Conservation (phyloP, 306 rosid species). For the Datisca glomerata region DNA sequence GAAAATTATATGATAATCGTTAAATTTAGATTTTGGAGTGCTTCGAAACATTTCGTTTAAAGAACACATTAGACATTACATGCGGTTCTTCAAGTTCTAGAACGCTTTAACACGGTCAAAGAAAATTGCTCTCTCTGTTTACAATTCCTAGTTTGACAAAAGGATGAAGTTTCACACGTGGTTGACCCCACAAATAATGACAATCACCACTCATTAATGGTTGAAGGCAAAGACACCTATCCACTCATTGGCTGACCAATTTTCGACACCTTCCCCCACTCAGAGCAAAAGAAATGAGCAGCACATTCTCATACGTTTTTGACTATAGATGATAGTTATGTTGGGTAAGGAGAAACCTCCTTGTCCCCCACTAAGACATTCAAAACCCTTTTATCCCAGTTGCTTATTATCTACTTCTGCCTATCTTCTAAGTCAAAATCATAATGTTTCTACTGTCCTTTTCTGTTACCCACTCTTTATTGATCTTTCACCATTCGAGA, state of each 20-base stretch:
- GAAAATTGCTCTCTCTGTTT: no score
- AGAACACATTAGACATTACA: no score
- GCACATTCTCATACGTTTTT: constrained; percentile 5
- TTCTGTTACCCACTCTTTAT: constrained; percentile 7
- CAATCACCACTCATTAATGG: constrained; percentile 4
- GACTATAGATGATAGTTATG: constrained; percentile 10
- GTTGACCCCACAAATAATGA: constrained; percentile 10
- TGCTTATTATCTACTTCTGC: constrained; percentile 11
- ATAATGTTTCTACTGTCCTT: constrained; percentile 12
- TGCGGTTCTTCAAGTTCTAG: no score
- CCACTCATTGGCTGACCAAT: no score
- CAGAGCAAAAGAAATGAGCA: constrained; percentile 15
- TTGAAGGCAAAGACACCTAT: constrained; percentile 6
- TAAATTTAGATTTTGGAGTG: no score
- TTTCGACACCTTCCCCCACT: no score
- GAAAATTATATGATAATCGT: no score
- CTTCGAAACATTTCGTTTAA: no score
- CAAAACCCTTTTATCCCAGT: constrained; percentile 7
- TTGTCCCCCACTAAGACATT: constrained; percentile 31
- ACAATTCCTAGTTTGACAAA: no score
- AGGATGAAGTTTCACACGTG: background rate
- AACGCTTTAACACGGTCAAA: no score
- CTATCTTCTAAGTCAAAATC: constrained; percentile 5
- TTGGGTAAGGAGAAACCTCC: constrained; percentile 9
- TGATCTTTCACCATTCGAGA: constrained; percentile 7